phyloP scores from a whole-genome alignment of 495 filamentous ascomycete genomes.

The Platismatia glauca region DNA sequence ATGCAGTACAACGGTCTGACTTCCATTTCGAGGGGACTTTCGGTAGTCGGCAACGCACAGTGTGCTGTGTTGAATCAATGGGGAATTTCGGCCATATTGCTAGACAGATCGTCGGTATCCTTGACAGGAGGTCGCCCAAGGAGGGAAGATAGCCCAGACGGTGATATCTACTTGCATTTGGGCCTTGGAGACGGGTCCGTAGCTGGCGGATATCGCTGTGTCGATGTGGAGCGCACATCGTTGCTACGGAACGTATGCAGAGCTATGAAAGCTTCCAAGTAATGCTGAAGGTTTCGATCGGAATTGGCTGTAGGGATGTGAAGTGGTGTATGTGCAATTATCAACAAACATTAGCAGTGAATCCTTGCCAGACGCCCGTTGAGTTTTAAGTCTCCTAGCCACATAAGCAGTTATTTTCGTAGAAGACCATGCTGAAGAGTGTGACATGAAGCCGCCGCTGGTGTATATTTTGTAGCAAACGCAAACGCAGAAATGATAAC shows the following conservation, averaged over 20 bases:
- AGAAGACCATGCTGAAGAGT: not conserved
- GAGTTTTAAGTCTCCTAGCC: not conserved
- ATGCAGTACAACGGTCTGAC: not conserved
- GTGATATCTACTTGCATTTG: not conserved
- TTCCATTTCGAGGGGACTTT: not conserved
- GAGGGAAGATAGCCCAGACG: not conserved
- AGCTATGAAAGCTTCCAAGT: not conserved
- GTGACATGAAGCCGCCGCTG: conserved; percentile 6
- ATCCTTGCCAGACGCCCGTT: not conserved
- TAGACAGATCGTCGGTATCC: not conserved
- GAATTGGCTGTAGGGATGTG: not conserved
- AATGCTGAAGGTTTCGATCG: not conserved
- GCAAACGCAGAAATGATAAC: not conserved
- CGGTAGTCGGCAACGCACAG: conserved; percentile 1
- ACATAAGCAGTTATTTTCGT: not conserved
- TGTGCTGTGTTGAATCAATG: not conserved
- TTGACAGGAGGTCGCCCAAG: not conserved
- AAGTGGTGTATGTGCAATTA: not conserved
- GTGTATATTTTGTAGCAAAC: not conserved
- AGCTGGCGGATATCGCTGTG: not conserved
- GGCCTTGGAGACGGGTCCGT: not conserved
- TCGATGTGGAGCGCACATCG: not conserved
- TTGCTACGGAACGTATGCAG: not conserved
- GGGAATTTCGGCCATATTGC: not conserved
- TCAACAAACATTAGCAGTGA: not conserved